Conservation (phyloP, 2,329 filamentous ascomycete genomes). For the Cladorrhinum sp. region DNA sequence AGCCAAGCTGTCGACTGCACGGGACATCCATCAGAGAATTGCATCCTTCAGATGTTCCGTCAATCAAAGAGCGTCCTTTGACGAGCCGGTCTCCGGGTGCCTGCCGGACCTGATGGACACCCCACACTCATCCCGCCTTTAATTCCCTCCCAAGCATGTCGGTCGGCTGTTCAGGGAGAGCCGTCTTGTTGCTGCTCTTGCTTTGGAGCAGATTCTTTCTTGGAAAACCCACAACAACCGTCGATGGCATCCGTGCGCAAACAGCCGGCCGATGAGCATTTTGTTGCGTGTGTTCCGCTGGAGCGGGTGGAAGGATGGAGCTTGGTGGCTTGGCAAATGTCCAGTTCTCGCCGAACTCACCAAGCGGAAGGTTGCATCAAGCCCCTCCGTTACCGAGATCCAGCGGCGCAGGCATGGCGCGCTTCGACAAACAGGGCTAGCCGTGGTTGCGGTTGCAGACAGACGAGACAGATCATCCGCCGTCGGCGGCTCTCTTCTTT, state of each 20-base stretch:
- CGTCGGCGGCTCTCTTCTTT: neutral
- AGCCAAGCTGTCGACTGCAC: too few species aligned
- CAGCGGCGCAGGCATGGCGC: slow-evolving; percentile 7
- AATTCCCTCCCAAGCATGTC: neutral
- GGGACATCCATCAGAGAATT: too few species aligned
- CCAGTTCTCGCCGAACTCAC: slow-evolving; percentile 10
- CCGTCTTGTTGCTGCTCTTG: too few species aligned
- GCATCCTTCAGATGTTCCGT: slow-evolving; percentile 11
- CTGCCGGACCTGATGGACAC: slow-evolving; percentile 8
- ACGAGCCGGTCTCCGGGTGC: slow-evolving; percentile 20
- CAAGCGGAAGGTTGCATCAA: slow-evolving; percentile 7
- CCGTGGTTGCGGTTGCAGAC: neutral
- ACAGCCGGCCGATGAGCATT: neutral
- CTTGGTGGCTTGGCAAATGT: slow-evolving; percentile 10
- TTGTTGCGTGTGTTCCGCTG: slow-evolving; percentile 8
- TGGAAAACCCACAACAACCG: neutral
- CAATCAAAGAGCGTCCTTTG: slow-evolving; percentile 15
- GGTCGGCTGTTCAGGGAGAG: too few species aligned
- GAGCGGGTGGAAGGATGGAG: slow-evolving; percentile 4
- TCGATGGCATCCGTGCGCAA: neutral
- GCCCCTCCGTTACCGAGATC: slow-evolving; percentile 11
- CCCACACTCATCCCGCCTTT: slow-evolving; percentile 7
- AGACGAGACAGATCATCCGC: neutral
- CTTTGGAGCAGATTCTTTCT: too few species aligned
- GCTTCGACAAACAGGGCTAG: slow-evolving; percentile 8